Conservation (phyloP, 148 eudicot genomes). For the Rhododendron griersonianum region DNA sequence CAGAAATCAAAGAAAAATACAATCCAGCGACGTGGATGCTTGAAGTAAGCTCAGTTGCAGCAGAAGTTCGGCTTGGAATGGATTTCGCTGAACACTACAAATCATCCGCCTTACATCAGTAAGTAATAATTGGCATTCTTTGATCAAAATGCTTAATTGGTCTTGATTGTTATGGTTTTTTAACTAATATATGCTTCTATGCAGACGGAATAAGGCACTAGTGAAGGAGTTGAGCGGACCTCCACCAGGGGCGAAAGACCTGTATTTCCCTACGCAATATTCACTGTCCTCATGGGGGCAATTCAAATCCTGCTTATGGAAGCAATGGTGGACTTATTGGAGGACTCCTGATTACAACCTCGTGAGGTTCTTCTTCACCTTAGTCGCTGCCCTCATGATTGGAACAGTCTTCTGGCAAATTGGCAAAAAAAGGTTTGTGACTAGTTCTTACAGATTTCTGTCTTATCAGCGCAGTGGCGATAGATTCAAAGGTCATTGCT, state of each 20-base stretch:
- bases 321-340: constrained; percentile 52
- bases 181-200: neutral
- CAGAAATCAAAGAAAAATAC: neutral
- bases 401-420: constrained; percentile 51
- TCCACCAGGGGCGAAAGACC: constrained; percentile 34
- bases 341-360: constrained; percentile 47
- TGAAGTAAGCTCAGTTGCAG: constrained; percentile 55
- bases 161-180: neutral
- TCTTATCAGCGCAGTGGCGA: neutral
- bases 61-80: constrained; percentile 46
- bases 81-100: constrained; percentile 49
- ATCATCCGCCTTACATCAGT: constrained; percentile 31
- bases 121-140: constrained; percentile 10
- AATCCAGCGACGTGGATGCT: constrained; percentile 43
- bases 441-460: neutral
- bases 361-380: constrained; percentile 35
- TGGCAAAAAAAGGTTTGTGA: constrained; percentile 24
- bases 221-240: constrained; percentile 34
- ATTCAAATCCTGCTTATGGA: constrained; percentile 46
- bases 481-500: neutral
- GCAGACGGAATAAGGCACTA: constrained; percentile 40
- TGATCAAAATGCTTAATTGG: neutral
- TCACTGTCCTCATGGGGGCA: constrained; percentile 33
- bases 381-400: constrained; percentile 24
- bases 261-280: constrained; percentile 32